Evolutionary conservation across 1,284 basidiomycete genomes (phyloP), one percentile per base, ranked within the genome.

Genomic region (Sporisorium exsertum): DNA sequence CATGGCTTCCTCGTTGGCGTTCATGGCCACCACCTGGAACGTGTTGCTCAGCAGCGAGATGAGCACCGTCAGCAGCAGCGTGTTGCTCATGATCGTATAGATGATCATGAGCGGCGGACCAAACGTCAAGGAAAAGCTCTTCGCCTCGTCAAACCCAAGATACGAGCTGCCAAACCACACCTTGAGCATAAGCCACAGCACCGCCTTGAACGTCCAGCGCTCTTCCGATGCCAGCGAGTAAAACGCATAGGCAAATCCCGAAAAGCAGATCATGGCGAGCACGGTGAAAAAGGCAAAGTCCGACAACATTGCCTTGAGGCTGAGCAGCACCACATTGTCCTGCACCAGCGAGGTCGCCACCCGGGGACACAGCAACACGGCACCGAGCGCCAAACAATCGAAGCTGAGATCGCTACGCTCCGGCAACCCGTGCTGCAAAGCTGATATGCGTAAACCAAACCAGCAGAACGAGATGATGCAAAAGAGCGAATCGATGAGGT

Each of bases 1-100:
- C 93, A 96, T 94, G 5, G 92, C 93, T 88, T 97, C 95, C 6
- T 94, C 94, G 13, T 90, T 90, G 20, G 95, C 95, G 86, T 97
- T 95, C 77, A 93, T 92, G 72, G 91, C 95, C 80, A 97, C 94
- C 20, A 90, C 93, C 0, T 94, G 91, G 85, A 97, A 97, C 0
- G 95, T 97, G 84, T 97, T 93, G 9, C 94, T 94, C 22, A 97
- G 88, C 52, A 97, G 95, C 7, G 87, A 94, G 91, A 87, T 78
- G 51, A 85, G 78, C 51, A 87, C 81, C 16, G 93, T 94, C 26
- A 94, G 87, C 18, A 94, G 88, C 24, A 94, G 87, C 0, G 94
- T 96, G 80, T 95, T 96, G 78, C 64, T 63, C 56, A 81, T 63
- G 56, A 82, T 65, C 4, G 81, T 77, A 29, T 77, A 81, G 53